phyloP scores from a whole-genome alignment of 2,329 filamentous ascomycete genomes.

The Acrocalymma vagum region DNA sequence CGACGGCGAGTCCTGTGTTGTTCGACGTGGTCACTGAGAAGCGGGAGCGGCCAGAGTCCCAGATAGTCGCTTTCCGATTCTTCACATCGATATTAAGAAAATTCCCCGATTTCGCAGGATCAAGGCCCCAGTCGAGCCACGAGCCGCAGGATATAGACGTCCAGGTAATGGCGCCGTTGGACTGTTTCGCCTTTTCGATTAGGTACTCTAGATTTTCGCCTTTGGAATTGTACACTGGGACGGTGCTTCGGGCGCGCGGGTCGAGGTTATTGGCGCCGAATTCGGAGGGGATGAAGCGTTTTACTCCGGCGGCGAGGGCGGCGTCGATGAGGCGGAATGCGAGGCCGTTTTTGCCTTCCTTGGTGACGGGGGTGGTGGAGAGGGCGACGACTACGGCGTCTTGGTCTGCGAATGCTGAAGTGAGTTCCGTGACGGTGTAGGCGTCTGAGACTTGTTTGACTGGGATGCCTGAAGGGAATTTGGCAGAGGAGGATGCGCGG shows the following conservation, averaged over 20 bases:
- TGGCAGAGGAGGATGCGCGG: constrained; percentile 32
- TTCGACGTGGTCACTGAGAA: constrained; percentile 26
- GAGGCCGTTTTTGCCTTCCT: constrained; percentile 23
- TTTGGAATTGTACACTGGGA: constrained; percentile 49
- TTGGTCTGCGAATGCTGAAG: constrained; percentile 41
- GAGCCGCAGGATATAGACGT: constrained; percentile 28
- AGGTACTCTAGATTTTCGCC: constrained; percentile 46
- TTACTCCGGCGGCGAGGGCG: constrained; percentile 48
- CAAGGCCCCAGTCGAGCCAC: constrained; percentile 33
- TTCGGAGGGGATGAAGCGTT: constrained; percentile 51
- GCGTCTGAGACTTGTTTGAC: constrained; percentile 37
- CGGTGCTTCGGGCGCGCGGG: constrained; percentile 30
- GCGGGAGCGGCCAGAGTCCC: constrained; percentile 22
- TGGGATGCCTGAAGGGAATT: constrained; percentile 29
- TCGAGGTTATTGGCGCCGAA: constrained; percentile 51
- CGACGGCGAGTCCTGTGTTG: constrained; percentile 30
- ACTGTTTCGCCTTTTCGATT: constrained; percentile 25
- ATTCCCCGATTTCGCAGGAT: constrained; percentile 24
- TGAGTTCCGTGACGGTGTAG: constrained; percentile 34
- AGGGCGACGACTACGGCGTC: constrained; percentile 50
- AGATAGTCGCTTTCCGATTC: constrained; percentile 21
- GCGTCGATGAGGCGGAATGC: constrained; percentile 48
- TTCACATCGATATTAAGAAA: constrained; percentile 32
- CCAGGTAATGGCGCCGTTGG: constrained; percentile 22
- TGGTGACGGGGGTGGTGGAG: constrained; percentile 29